Conservation (phyloP, 129 eudicot species). For the Glebionis coronaria region DNA sequence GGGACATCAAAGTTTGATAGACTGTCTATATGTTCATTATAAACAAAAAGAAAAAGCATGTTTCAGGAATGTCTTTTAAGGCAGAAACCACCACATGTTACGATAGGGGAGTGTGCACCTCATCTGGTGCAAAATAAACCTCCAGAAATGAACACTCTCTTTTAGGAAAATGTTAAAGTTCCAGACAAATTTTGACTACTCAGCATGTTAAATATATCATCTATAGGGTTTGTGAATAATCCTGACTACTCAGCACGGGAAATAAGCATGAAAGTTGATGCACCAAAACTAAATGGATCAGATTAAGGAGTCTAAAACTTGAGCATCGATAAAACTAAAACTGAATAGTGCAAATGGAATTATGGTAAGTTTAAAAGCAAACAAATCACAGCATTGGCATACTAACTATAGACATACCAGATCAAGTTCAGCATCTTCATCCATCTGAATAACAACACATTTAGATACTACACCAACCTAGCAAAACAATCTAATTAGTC, state of each 20-base stretch:
- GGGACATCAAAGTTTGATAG: constrained; percentile 20
- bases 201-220: not conserved
- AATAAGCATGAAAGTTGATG: not conserved
- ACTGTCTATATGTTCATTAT: constrained; percentile 15
- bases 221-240: too few species aligned
- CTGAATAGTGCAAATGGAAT: constrained; percentile 1
- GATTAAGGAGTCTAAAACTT: not conserved
- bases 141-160: too few species aligned
- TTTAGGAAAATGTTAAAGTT: too few species aligned
- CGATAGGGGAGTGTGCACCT: too few species aligned
- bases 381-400: not conserved
- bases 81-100: too few species aligned
- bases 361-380: not conserved
- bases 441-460: constrained; percentile 71
- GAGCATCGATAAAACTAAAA: not conserved
- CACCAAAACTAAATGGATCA: not conserved
- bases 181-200: too few species aligned
- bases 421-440: constrained; percentile 85
- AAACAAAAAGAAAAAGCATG: constrained; percentile 19
- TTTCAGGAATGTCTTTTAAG: constrained; percentile 31
- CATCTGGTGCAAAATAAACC: too few species aligned
- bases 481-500: constrained; percentile 16
- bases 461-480: constrained; percentile 89
- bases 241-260: not conserved
- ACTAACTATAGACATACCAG: constrained; percentile 47